These are phyloP conservation scores for Rhizopogon sp. DNA, from an alignment of 768 basidiomycete genomes.

Conservation along the genomic window DNA sequence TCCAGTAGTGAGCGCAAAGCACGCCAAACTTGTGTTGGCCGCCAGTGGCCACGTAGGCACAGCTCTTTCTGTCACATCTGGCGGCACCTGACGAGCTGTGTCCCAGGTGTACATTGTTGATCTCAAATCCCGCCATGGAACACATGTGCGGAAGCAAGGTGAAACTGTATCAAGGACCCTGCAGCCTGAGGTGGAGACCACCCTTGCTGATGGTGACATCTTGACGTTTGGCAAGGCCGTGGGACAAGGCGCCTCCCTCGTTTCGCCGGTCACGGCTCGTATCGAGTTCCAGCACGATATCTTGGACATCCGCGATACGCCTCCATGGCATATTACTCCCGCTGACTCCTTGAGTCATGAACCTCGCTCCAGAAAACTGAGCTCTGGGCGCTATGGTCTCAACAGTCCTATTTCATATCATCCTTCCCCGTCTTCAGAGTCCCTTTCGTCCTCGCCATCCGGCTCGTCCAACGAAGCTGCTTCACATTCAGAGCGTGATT, in stretches of 20 bases:
- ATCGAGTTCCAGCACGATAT: conserved; percentile 43
- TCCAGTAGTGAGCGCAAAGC: conserved; percentile 73
- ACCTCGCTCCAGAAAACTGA: conserved; percentile 25
- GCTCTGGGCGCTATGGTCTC: conserved; percentile 63
- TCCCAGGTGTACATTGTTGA: conserved; percentile 65
- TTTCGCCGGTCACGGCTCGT: conserved; percentile 57
- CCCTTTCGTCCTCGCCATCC: conserved; percentile 41
- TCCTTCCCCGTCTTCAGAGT: conserved; percentile 26
- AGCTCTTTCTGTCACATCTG: conserved; percentile 9
- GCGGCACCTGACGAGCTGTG: conserved; percentile 12
- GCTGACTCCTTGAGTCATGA: conserved; percentile 26
- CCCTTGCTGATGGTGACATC: conserved; percentile 62
- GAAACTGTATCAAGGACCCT: conserved; percentile 46
- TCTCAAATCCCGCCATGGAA: conserved; percentile 73
- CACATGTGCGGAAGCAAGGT: conserved; percentile 52
- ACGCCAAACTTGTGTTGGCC: conserved; percentile 73
- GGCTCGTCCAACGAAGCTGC: conserved; percentile 31
- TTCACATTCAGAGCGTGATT: conserved; percentile 34
- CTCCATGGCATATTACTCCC: conserved; percentile 1
- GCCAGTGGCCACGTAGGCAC: conserved; percentile 62
- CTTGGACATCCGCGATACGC: conserved; percentile 16
- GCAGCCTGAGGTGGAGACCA: conserved; percentile 48
- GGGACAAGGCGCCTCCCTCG: conserved; percentile 53
- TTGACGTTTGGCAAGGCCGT: conserved; percentile 79
- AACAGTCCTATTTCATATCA: conserved; percentile 28